Evolutionary conservation across 768 basidiomycete species (phyloP).

Genomic region (Suillus fuscotomentosus): DNA sequence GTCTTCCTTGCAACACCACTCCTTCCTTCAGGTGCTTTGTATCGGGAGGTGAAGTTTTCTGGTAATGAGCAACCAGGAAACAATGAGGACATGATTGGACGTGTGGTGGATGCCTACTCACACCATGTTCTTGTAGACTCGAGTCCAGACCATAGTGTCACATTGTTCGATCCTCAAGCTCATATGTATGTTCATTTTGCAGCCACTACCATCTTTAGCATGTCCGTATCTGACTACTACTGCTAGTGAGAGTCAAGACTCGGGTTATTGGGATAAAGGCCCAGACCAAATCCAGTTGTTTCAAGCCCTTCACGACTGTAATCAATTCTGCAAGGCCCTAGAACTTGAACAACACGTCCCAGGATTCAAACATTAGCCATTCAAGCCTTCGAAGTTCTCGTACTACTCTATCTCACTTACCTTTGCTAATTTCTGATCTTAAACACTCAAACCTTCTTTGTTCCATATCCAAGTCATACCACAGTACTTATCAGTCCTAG

Average conservation of each 20-base stretch:
- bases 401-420: too few species aligned
- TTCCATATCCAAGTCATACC: too few species aligned
- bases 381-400: too few species aligned
- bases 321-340: background rate
- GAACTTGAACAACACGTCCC: background rate
- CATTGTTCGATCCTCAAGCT: conserved; percentile 16
- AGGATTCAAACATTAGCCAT: too few species aligned
- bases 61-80: conserved; percentile 14
- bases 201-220: background rate
- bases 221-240: background rate
- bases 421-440: too few species aligned
- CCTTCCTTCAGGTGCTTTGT: background rate
- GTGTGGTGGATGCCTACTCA: conserved; percentile 20
- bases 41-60: conserved; percentile 16
- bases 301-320: background rate
- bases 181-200: conserved; percentile 3
- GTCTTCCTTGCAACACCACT: background rate
- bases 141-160: background rate
- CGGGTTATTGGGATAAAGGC: background rate
- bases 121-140: conserved; percentile 20
- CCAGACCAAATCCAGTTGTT: background rate
- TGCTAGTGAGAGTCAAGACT: background rate
- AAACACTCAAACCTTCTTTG: too few species aligned
- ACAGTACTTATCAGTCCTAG: too few species aligned
- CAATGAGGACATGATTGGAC: conserved; percentile 13